phyloP scores from a whole-genome alignment of 768 basidiomycete species.

The Neoboletus brunneissimus region DNA sequence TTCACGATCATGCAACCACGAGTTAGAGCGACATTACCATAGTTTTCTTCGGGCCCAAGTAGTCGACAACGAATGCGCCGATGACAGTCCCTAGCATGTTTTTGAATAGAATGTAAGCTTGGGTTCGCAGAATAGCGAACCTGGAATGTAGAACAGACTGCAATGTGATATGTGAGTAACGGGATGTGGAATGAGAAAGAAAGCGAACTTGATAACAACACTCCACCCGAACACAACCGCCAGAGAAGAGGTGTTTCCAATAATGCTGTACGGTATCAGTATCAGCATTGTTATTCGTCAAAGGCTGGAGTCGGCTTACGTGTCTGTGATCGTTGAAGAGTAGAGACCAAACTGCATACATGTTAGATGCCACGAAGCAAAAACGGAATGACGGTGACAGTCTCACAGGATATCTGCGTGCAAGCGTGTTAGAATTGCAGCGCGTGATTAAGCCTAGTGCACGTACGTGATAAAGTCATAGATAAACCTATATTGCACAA shows the following conservation, averaged over 20 bases:
- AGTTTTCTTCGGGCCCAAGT: conserved; percentile 69
- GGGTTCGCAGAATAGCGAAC: conserved; percentile 18
- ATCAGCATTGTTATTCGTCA: not conserved
- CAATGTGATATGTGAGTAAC: conserved; percentile 4
- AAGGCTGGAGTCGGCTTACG: conserved; percentile 37
- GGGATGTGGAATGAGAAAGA: not conserved
- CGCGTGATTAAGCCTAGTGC: not conserved
- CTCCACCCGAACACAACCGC: conserved; percentile 77
- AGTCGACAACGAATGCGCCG: conserved; percentile 76
- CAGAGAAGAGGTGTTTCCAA: conserved; percentile 50
- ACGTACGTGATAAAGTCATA: conserved; percentile 78
- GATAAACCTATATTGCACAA: conserved; percentile 49
- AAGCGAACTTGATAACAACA: conserved; percentile 73
- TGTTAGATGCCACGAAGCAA: not conserved
- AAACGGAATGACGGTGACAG: not conserved
- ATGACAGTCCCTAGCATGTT: conserved; percentile 49
- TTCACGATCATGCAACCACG: not conserved
- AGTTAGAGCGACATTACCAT: conserved; percentile 46
- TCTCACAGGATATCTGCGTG: conserved; percentile 60
- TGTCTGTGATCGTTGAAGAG: conserved; percentile 70
- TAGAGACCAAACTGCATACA: conserved; percentile 69
- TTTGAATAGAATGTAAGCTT: conserved; percentile 10
- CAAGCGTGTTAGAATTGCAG: not conserved
- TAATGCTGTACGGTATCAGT: conserved; percentile 44
- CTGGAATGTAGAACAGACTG: conserved; percentile 68